Conservation (phyloP, 306 rosid species). For the Corylus americana region DNA sequence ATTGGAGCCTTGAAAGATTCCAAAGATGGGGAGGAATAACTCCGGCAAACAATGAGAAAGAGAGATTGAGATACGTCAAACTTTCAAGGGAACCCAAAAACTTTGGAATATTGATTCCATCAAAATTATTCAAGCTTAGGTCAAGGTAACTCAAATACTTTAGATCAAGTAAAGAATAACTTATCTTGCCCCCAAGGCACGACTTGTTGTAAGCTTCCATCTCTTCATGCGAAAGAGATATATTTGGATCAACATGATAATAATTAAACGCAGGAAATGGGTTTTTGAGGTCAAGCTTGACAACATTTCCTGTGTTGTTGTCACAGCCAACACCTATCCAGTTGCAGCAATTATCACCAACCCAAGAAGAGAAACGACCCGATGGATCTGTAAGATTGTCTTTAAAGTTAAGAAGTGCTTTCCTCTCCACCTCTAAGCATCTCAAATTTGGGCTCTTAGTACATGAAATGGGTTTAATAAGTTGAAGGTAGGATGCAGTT, state of each 20-base stretch:
- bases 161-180: neutral
- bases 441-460: too few species aligned
- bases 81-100: neutral
- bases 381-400: slow-evolving; percentile 23
- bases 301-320: slow-evolving; percentile 24
- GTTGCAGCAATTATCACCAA: slow-evolving; percentile 14
- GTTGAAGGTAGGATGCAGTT: too few species aligned
- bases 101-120: neutral
- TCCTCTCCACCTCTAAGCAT: too few species aligned
- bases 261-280: too few species aligned
- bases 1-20: neutral
- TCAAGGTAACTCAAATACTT: neutral
- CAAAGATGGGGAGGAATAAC: neutral
- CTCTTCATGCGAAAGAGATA: too few species aligned
- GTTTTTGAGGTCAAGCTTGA: neutral
- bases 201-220: too few species aligned
- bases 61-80: neutral
- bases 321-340: slow-evolving; percentile 32
- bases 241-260: too few species aligned
- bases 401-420: neutral
- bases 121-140: neutral
- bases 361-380: neutral
- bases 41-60: neutral
- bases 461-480: too few species aligned
- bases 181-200: too few species aligned